These are phyloP conservation scores for Seiridium unicorne DNA, from an alignment of 2,329 filamentous ascomycete species.

Conservation along the genomic window DNA sequence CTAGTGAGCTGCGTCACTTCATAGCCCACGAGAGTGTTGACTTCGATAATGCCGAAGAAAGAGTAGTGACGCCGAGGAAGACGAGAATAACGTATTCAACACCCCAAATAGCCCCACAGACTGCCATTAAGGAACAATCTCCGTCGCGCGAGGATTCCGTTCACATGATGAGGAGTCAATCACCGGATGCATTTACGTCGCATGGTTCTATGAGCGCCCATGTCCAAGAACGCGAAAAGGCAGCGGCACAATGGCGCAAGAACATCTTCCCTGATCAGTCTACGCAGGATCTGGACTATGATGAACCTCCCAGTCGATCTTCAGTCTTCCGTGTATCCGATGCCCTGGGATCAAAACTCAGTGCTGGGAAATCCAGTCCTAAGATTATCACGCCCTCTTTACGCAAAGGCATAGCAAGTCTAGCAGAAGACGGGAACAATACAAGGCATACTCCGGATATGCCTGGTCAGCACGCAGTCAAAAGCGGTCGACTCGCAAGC, in stretches of 20 bases:
- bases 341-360: neutral
- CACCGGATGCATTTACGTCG: neutral
- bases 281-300: neutral
- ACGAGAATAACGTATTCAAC: conserved; percentile 15
- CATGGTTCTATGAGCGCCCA: neutral
- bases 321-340: conserved; percentile 7
- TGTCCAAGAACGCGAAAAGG: neutral
- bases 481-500: conserved; percentile 14
- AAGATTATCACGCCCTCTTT: conserved; percentile 9
- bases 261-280: conserved; percentile 13
- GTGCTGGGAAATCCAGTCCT: neutral
- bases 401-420: conserved; percentile 15
- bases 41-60: conserved; percentile 48
- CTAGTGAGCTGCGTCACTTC: conserved; percentile 25
- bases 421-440: conserved; percentile 22
- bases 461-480: neutral
- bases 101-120: neutral
- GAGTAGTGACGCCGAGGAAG: conserved; percentile 42
- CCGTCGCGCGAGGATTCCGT: neutral
- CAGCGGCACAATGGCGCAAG: conserved; percentile 29
- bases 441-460: neutral
- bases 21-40: conserved; percentile 58
- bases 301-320: neutral
- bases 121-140: neutral
- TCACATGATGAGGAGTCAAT: neutral